Conservation (phyloP, 805 yeast genomes). For the Wickerhamiella slavikovae region DNA sequence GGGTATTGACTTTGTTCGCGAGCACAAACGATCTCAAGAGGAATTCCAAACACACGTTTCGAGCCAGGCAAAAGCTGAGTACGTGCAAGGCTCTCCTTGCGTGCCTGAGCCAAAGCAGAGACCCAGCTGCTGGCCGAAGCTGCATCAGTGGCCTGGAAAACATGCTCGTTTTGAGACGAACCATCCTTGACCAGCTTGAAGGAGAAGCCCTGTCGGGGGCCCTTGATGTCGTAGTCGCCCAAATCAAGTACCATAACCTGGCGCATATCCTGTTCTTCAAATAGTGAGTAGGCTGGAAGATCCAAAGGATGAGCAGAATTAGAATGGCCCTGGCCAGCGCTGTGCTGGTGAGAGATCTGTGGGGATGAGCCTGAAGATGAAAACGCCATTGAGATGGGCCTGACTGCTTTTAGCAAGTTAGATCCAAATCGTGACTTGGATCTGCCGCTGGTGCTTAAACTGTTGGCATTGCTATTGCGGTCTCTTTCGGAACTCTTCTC, state of each 20-base stretch:
- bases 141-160: slow-evolving; percentile 46
- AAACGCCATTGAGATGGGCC: slow-evolving; percentile 22
- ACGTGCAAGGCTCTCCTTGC: slow-evolving; percentile 3
- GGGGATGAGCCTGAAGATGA: slow-evolving; percentile 4
- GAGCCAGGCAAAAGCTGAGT: slow-evolving; percentile 7
- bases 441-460: slow-evolving; percentile 2
- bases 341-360: background rate
- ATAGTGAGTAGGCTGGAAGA: slow-evolving; percentile 32
- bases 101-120: slow-evolving; percentile 11
- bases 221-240: slow-evolving; percentile 20
- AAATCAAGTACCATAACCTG: slow-evolving; percentile 30
- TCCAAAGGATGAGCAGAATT: slow-evolving; percentile 29
- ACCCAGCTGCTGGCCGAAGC: slow-evolving; percentile 61
- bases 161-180: slow-evolving; percentile 5
- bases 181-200: slow-evolving; percentile 1
- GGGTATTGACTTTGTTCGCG: slow-evolving; percentile 51
- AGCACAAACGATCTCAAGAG: slow-evolving; percentile 52
- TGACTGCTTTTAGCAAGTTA: slow-evolving; percentile 20
- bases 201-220: slow-evolving; percentile 1
- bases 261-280: slow-evolving; percentile 23
- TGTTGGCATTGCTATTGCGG: background rate
- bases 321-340: background rate
- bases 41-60: slow-evolving; percentile 66
- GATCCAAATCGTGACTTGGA: slow-evolving; percentile 18
- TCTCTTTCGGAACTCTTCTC: slow-evolving; percentile 1